These are phyloP conservation scores for Colletotrichum theobromicola DNA, from an alignment of 2,329 filamentous ascomycete genomes.

Conservation along the genomic window DNA sequence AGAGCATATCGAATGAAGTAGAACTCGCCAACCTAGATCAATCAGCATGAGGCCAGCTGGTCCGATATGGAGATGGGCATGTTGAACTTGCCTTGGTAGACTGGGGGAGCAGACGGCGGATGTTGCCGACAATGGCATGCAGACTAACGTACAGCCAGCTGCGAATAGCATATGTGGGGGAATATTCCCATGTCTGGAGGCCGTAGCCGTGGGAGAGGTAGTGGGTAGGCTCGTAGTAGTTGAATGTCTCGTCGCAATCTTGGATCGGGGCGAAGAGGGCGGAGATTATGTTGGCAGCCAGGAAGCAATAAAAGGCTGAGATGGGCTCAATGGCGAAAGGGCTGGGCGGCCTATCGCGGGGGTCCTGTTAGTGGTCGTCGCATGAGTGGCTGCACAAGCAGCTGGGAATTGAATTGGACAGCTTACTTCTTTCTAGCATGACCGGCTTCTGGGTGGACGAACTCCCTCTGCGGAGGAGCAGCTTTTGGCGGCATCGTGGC, in stretches of 20 bases:
- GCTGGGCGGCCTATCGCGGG: constrained; percentile 46
- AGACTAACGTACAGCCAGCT: constrained; percentile 91
- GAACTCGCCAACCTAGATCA: constrained; percentile 70
- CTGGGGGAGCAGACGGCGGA: constrained; percentile 68
- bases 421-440: constrained; percentile 59
- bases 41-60: neutral
- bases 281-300: constrained; percentile 75
- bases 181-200: constrained; percentile 98
- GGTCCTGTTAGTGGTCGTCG: constrained; percentile 7
- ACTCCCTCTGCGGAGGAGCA: constrained; percentile 35
- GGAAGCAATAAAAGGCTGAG: constrained; percentile 80
- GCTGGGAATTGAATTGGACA: neutral
- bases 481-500: constrained; percentile 45
- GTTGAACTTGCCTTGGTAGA: constrained; percentile 56
- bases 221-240: constrained; percentile 98
- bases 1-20: constrained; percentile 82
- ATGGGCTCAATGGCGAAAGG: constrained; percentile 73
- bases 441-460: constrained; percentile 52
- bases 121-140: constrained; percentile 75
- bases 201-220: constrained; percentile 93
- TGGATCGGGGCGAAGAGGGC: constrained; percentile 89
- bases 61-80: too few species aligned
- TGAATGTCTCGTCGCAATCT: constrained; percentile 98
- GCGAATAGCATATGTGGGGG: constrained; percentile 90
- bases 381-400: neutral